Percentiles rank a stretch among this genome's conserved stretches.
These are phyloP conservation scores for Zygosaccharomyces sapae DNA, from an alignment of 1,139 yeast genomes.

Conservation along the genomic window DNA sequence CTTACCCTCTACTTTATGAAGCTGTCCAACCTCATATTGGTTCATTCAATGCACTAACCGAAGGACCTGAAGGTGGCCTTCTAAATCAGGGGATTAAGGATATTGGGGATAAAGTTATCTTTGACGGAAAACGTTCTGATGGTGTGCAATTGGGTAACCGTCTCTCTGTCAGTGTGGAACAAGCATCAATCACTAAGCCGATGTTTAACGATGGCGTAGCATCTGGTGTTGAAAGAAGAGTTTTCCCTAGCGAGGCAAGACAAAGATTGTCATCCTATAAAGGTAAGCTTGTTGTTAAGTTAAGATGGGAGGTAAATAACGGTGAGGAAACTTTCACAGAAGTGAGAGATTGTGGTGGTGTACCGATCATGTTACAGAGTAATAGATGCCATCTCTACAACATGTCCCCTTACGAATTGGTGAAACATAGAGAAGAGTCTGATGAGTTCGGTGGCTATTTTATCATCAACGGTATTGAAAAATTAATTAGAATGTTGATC, in stretches of 20 bases:
- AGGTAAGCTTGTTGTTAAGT: conserved; percentile 69
- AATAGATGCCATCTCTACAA: conserved; percentile 89
- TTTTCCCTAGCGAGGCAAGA: conserved; percentile 86
- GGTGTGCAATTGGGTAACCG: conserved; percentile 69
- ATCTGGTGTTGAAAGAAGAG: conserved; percentile 58
- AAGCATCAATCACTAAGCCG: conserved; percentile 85
- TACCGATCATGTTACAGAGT: conserved; percentile 86
- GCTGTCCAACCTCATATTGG: conserved; percentile 96
- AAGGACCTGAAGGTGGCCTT: conserved; percentile 79
- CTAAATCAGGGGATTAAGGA: conserved; percentile 82
- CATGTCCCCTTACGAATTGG: conserved; percentile 76
- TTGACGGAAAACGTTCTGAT: conserved; percentile 54
- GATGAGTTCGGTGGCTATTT: conserved; percentile 98
- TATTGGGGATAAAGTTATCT: conserved; percentile 78
- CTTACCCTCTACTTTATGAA: conserved; percentile 74
- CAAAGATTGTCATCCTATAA: conserved; percentile 79
- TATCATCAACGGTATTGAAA: conserved; percentile 94
- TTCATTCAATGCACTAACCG: conserved; percentile 91
- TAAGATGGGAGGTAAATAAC: conserved; percentile 82
- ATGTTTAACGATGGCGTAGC: conserved; percentile 73
- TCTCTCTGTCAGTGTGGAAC: conserved; percentile 70
- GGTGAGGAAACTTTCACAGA: conserved; percentile 72
- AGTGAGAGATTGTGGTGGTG: conserved; percentile 83
- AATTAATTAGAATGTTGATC: conserved; percentile 91
- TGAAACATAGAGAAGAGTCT: conserved; percentile 76